These are phyloP conservation scores for Penicillium mononematosum DNA, from an alignment of 495 filamentous ascomycete species.

Conservation along the genomic window DNA sequence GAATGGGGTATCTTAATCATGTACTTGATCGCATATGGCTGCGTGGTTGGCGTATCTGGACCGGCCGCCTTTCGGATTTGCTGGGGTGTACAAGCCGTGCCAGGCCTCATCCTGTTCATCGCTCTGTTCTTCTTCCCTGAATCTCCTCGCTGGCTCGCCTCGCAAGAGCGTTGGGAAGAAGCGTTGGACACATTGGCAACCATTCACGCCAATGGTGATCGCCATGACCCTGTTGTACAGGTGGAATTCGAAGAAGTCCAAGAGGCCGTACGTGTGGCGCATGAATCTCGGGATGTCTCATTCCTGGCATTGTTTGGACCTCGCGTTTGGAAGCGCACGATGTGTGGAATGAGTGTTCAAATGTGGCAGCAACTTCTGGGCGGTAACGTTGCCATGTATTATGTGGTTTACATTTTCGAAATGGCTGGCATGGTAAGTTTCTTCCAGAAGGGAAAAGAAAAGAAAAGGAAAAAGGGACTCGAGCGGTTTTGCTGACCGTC, in stretches of 20 bases:
- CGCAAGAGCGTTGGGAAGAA: slow-evolving; percentile 65
- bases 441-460: background rate
- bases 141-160: slow-evolving; percentile 72
- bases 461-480: no score
- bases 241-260: slow-evolving; percentile 75
- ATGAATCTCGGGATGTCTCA: slow-evolving; percentile 53
- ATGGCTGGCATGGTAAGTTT: slow-evolving; percentile 55
- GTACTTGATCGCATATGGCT: slow-evolving; percentile 62
- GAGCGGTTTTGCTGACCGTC: background rate
- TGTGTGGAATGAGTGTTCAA: slow-evolving; percentile 66
- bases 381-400: slow-evolving; percentile 68
- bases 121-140: slow-evolving; percentile 69
- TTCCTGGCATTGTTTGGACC: slow-evolving; percentile 58
- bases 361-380: slow-evolving; percentile 70
- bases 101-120: slow-evolving; percentile 59
- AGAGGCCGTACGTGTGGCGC: slow-evolving; percentile 52
- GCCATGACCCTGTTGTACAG: slow-evolving; percentile 64
- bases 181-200: slow-evolving; percentile 63
- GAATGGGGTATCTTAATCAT: slow-evolving; percentile 68
- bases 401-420: slow-evolving; percentile 68
- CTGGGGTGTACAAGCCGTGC: slow-evolving; percentile 72
- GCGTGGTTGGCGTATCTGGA: slow-evolving; percentile 51
- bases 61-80: slow-evolving; percentile 66
- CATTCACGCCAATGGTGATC: slow-evolving; percentile 66
- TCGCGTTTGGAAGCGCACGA: slow-evolving; percentile 69